phyloP scores from a whole-genome alignment of 2,329 filamentous ascomycete species.

The Calonectria ilicicola region DNA sequence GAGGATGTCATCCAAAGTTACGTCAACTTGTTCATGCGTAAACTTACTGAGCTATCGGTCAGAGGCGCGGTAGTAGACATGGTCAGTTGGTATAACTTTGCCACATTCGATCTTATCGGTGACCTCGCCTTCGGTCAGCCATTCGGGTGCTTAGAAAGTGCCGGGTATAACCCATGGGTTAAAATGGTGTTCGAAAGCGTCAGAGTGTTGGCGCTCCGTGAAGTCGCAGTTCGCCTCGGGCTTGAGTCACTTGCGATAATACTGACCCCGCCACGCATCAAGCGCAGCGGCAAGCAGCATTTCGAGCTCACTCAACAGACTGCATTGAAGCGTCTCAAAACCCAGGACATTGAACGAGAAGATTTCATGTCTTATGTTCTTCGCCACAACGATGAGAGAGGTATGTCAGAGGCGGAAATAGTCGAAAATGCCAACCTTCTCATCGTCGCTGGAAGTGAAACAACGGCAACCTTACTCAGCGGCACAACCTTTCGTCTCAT shows the following conservation, averaged over 20 bases:
- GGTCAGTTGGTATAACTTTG: background rate
- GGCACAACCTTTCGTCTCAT: background rate
- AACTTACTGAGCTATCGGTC: background rate
- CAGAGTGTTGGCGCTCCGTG: background rate
- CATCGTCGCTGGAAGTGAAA: background rate
- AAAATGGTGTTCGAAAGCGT: background rate
- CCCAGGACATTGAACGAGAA: background rate
- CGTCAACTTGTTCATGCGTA: background rate
- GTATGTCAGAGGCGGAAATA: background rate
- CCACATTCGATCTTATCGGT: background rate
- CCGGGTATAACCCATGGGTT: background rate
- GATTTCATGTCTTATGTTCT: background rate
- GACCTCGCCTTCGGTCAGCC: background rate
- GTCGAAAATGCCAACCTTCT: background rate
- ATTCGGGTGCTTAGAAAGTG: background rate
- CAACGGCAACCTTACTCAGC: background rate
- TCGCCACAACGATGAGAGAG: background rate
- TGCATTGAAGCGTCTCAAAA: background rate
- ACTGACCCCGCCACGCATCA: background rate
- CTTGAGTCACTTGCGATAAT: background rate
- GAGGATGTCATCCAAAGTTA: background rate
- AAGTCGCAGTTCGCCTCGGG: background rate
- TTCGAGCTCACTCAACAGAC: background rate
- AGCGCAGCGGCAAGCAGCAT: background rate
- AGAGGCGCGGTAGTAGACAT: background rate